Evolutionary conservation across 495 filamentous ascomycete genomes (phyloP), one percentile per base, ranked within the genome.

Genomic region (Neurospora discreta): DNA sequence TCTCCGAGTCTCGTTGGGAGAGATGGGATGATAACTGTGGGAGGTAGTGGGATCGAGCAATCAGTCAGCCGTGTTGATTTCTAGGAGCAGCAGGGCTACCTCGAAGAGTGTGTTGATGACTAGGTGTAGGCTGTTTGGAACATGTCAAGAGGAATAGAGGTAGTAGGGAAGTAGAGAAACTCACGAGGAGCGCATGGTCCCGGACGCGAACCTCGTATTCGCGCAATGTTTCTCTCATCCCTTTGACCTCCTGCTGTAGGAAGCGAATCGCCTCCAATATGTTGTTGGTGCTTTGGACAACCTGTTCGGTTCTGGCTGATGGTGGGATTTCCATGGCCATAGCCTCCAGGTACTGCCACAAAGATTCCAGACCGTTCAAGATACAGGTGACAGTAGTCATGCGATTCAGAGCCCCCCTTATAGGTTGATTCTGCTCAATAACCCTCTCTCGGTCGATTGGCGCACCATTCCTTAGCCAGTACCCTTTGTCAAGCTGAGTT

Each of bases 401-500:
- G 8, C 1, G 0, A 1, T 0, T 0, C 8, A 44, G n/a, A 20
- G 18, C 18, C 1, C 1, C 0, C 20, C 10, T 10, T 6, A 52
- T 13, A 1, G 0, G 2, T 13, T 1, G 0, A 26, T 5, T 52
- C 23, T 23, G 9, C 20, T 13, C 2, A 1, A 26, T 20, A 5
- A 52, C 4, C 6, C 1, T 52, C 1, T 11, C 0, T 52, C 44
- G 44, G 1, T 52, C 1, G 0, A n/a, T 26, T 15, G 1, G 20
- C 9, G 44, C 13, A 52, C n/a, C 20, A 52, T 23, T 2, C 0
- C 1, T 20, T 8, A 5, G 10, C 0, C 1, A n/a, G n/a, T 23
- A 20, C 13, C 0, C 1, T 1, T 23, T 3, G 0, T 0, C 10
- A 20, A 52, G n/a, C n/a, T n/a, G n/a, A n/a, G n/a, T n/a, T n/a